phyloP scores from a whole-genome alignment of 495 filamentous ascomycete species.

The Rusavskia elegans region DNA sequence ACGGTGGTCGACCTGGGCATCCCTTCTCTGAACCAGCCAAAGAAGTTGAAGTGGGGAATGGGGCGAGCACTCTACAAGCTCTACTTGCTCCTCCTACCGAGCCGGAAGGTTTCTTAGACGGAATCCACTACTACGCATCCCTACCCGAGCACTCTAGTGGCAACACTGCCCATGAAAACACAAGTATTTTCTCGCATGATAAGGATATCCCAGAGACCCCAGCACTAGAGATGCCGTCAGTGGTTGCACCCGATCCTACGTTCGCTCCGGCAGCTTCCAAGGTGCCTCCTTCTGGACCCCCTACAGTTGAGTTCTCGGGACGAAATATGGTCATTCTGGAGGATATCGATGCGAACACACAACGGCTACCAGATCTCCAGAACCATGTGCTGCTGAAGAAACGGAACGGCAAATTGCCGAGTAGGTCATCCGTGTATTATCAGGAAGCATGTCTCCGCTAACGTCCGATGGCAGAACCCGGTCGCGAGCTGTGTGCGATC shows the following conservation, averaged over 20 bases:
- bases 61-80: conserved; percentile 1
- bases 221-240: too few relatives aligned
- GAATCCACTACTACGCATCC: conserved; percentile 20
- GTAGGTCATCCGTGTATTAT: conserved; percentile 18
- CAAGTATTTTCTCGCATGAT: too few relatives aligned
- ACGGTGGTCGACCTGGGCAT: too few relatives aligned
- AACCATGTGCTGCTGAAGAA: conserved; percentile 40
- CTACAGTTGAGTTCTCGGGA: conserved; percentile 32
- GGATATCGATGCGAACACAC: conserved; percentile 34
- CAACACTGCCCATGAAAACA: not conserved
- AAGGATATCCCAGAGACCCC: too few relatives aligned
- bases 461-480: conserved; percentile 24
- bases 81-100: conserved; percentile 7
- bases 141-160: conserved; percentile 6
- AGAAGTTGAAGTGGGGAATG: not conserved
- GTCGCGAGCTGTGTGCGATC: conserved; percentile 53
- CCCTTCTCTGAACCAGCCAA: too few relatives aligned
- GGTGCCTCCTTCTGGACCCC: not conserved
- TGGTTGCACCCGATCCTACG: too few relatives aligned
- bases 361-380: conserved; percentile 13
- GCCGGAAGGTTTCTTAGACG: conserved; percentile 14
- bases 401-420: conserved; percentile 34
- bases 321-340: conserved; percentile 36
- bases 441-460: not conserved
- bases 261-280: not conserved